phyloP scores from a whole-genome alignment of 148 eudicot species.

The Limonium bicolor region DNA sequence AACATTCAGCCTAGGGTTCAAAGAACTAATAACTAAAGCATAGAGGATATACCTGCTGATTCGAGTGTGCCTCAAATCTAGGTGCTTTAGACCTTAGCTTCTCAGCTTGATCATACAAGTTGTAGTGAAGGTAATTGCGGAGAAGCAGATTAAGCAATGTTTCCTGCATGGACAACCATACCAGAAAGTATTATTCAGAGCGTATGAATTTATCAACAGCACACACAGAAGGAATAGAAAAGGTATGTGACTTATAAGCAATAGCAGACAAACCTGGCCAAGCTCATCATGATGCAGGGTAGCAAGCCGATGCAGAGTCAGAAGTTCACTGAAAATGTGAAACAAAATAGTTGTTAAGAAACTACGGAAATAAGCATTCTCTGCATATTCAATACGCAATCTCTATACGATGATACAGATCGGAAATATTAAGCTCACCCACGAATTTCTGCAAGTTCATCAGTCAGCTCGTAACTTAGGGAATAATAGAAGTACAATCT shows the following conservation, averaged over 20 bases:
- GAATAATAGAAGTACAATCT: constrained; percentile 74
- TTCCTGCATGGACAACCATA: constrained; percentile 35
- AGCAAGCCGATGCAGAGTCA: constrained; percentile 77
- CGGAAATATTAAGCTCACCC: constrained; percentile 67
- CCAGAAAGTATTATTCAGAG: not conserved
- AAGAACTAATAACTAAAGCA: not conserved
- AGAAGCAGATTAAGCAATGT: constrained; percentile 86
- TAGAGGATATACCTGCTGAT: constrained; percentile 59
- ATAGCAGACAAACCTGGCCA: constrained; percentile 65
- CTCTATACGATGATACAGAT: not conserved
- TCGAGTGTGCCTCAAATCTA: constrained; percentile 95
- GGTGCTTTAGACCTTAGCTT: constrained; percentile 98
- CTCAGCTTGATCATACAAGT: constrained; percentile 94
- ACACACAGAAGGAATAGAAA: not conserved
- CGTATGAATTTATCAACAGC: not conserved
- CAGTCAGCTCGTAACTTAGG: constrained; percentile 71
- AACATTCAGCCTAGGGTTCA: too few relatives aligned
- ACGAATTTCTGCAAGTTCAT: constrained; percentile 74
- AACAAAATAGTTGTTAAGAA: too few relatives aligned
- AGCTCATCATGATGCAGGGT: constrained; percentile 93
- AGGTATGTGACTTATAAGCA: not conserved
- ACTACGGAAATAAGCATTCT: not conserved
- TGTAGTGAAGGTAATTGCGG: constrained; percentile 89
- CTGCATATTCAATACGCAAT: not conserved
- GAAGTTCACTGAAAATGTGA: constrained; percentile 51